These are phyloP conservation scores for Solanum piurae DNA, from an alignment of 257 asterid species.

Conservation along the genomic window DNA sequence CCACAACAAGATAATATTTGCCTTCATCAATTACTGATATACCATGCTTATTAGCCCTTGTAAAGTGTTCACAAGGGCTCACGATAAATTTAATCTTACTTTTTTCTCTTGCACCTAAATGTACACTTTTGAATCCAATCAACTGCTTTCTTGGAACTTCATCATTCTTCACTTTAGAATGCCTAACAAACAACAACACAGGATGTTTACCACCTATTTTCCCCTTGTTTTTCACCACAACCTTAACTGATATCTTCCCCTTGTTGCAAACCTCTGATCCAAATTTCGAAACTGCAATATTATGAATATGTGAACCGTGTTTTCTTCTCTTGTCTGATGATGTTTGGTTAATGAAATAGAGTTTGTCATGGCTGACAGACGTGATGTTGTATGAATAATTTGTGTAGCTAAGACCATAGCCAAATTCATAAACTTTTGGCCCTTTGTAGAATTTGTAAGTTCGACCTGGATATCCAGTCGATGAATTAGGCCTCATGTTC, in stretches of 20 bases:
- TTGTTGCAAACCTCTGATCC: conserved; percentile 19
- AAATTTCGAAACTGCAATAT: conserved; percentile 20
- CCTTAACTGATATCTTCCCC: conserved; percentile 16
- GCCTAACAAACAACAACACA: conserved; percentile 24
- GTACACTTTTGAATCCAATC: conserved; percentile 41
- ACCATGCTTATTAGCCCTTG: conserved; percentile 39
- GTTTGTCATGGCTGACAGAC: conserved; percentile 16
- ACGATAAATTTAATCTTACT: conserved; percentile 23
- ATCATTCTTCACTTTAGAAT: conserved; percentile 1
- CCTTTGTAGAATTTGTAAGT: conserved; percentile 67
- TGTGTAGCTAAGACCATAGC: conserved; percentile 66
- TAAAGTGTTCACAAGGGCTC: conserved; percentile 44
- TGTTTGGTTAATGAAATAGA: conserved; percentile 4
- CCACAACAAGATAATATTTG: conserved; percentile 22
- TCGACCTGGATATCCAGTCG: conserved; percentile 60
- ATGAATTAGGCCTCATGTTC: conserved; percentile 61
- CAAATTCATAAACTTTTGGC: conserved; percentile 46
- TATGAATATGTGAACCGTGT: background rate
- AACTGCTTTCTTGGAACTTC: conserved; percentile 31
- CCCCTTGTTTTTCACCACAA: conserved; percentile 37
- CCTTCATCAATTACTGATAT: conserved; percentile 43
- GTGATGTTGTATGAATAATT: conserved; percentile 29
- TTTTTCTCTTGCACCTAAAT: conserved; percentile 19
- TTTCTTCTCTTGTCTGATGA: background rate
- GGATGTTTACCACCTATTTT: conserved; percentile 40